phyloP scores from a whole-genome alignment of 371 early-diverging fungal genomes.

The Fennellomyces sp. region DNA sequence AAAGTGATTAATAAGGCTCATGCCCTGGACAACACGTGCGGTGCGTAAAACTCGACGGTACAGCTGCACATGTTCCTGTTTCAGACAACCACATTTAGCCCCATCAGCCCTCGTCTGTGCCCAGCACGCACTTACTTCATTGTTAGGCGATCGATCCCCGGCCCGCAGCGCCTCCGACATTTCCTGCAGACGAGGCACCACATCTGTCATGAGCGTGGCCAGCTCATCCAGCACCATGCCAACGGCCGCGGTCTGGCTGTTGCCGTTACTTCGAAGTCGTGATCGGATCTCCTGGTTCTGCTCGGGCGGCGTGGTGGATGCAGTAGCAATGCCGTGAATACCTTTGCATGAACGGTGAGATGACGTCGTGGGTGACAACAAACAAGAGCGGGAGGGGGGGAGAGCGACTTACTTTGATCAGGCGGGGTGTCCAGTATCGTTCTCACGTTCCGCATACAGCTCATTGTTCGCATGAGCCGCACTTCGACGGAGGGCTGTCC shows the following conservation, averaged over 20 bases:
- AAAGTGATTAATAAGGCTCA: conserved; percentile 50
- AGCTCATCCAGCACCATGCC: conserved; percentile 47
- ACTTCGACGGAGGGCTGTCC: conserved; percentile 47
- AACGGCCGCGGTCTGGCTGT: conserved; percentile 40
- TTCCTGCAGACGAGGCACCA: conserved; percentile 39
- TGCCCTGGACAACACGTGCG: conserved; percentile 50
- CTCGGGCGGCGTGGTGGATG: conserved; percentile 27
- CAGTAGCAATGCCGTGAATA: conserved; percentile 10
- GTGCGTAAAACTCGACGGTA: conserved; percentile 31
- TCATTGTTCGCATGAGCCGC: conserved; percentile 44
- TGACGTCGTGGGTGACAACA: too few species aligned
- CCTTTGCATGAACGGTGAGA: too few species aligned
- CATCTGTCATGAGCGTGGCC: conserved; percentile 37
- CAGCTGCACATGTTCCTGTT: conserved; percentile 22
- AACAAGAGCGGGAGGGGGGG: too few species aligned
- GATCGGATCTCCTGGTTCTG: conserved; percentile 42
- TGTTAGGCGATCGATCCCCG: conserved; percentile 20
- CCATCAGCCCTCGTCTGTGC: too few species aligned
- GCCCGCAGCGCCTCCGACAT: conserved; percentile 29
- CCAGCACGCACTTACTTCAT: too few species aligned
- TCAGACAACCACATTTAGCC: too few species aligned
- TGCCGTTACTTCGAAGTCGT: conserved; percentile 33
- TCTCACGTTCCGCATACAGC: conserved; percentile 48
- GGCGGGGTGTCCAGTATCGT: conserved; percentile 34
- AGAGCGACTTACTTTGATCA: conserved; percentile 23